Percentiles rank a stretch among this genome's conserved stretches.
Evolutionary conservation across 2,329 filamentous ascomycete species (phyloP).

Genomic region (Botrytis deweyae): DNA sequence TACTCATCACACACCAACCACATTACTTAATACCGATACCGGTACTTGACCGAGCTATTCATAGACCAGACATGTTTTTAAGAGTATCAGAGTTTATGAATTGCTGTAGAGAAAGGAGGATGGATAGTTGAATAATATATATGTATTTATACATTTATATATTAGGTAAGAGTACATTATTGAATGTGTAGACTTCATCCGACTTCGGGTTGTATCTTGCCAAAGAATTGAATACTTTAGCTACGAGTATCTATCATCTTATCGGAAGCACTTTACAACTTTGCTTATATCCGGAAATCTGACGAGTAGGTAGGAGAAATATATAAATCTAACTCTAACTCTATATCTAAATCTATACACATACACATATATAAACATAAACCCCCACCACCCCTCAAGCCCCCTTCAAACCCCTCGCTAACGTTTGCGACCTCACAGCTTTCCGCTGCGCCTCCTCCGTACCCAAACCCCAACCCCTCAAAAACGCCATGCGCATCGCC

Average conservation of each 20-base stretch:
- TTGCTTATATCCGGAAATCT: neutral
- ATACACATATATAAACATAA: no score
- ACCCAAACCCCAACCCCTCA: slow-evolving; percentile 55
- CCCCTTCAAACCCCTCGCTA: neutral
- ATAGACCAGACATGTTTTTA: no score
- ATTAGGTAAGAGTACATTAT: no score
- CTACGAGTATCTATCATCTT: neutral
- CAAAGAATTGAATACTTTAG: neutral
- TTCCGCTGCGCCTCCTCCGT: slow-evolving; percentile 15
- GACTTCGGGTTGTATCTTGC: neutral
- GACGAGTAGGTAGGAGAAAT: neutral
- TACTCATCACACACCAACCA: no score
- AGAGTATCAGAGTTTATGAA: no score
- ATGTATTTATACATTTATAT: no score
- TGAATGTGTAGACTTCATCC: neutral
- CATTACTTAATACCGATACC: no score
- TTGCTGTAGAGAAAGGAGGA: no score
- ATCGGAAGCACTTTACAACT: neutral
- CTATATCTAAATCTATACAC: neutral
- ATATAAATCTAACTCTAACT: neutral
- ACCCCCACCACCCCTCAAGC: neutral
- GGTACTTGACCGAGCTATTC: no score
- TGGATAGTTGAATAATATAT: no score
- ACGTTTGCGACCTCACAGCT: neutral
- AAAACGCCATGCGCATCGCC: slow-evolving; percentile 56